Base-by-base conservation (phyloP, 257 asterid genomes). In the Nemophila menziesii region DNA sequence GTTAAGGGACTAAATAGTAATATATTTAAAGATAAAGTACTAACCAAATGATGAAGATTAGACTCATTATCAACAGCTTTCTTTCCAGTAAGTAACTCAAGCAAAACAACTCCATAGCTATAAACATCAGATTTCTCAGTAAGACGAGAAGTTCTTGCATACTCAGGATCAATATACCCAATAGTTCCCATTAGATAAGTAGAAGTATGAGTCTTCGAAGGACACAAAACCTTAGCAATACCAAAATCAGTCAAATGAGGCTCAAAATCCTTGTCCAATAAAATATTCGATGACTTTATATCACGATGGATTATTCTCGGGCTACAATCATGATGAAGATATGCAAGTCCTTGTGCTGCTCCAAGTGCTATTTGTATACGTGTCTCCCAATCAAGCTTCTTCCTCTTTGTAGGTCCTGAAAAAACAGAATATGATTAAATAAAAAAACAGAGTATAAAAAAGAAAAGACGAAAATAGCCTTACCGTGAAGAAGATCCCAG, bases 41-140 rank as follows among this genome's bases (percentile, higher is more conserved):
- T 42, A 1, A 83, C 97, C 86, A 74, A 48, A 41, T 84, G 78
- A 56, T 83, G 97, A 33, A 89, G 93, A 69, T 89, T 89, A 48
- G 80, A 78, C 54, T 83, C 97, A 16, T 75, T 75, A 37, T 83
- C 95, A 6, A 89, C 97, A 0, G 97, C 80, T 66, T 89, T 89
- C 72, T 73, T 73, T 38, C 93, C 82, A 0, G 93, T 83, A 12
- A 89, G 86, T 72, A 89, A 44, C 70, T 89, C 97, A 22, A 89
- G 51, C 0, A 89, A 72, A 24, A 83, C 97, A 15, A 89, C 67
- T 3, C 97, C 97, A 18, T 63, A 89, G 70, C 95, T 80, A 38
- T 89, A 89, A 23, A 89, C 86, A 45, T 89, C 97, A 11, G 95
- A 83, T 61, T 89, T 89, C 75, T 83, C 95, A 0, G 95, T 89